These are phyloP conservation scores for Nakazawaea holstii DNA, from an alignment of 805 yeast genomes.

Conservation along the genomic window DNA sequence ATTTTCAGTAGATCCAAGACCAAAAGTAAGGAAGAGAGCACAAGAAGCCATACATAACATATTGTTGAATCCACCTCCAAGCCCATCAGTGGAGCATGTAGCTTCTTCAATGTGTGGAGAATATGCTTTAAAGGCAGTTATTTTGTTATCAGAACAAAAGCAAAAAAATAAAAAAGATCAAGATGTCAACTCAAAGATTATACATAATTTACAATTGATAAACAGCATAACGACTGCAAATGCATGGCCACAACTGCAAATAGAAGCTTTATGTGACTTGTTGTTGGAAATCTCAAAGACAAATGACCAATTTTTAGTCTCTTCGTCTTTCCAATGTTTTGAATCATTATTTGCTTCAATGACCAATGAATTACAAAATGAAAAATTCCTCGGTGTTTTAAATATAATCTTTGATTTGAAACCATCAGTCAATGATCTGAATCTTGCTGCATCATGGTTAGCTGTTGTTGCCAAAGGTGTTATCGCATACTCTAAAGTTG, in stretches of 20 bases:
- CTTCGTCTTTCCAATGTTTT: constrained; percentile 78
- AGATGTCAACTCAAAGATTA: constrained; percentile 51
- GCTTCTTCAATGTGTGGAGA: constrained; percentile 70
- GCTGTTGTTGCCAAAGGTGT: constrained; percentile 79
- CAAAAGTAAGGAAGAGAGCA: constrained; percentile 94
- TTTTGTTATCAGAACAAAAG: constrained; percentile 34
- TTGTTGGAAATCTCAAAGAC: constrained; percentile 73
- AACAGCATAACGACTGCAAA: constrained; percentile 63
- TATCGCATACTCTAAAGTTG: constrained; percentile 38
- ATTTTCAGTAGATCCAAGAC: constrained; percentile 80
- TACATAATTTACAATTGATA: constrained; percentile 76
- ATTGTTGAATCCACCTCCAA: constrained; percentile 63
- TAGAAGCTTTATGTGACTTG: constrained; percentile 70
- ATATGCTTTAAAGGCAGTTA: constrained; percentile 53
- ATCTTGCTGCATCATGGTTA: constrained; percentile 90
- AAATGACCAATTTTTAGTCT: constrained; percentile 79
- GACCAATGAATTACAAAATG: constrained; percentile 46
- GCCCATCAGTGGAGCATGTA: constrained; percentile 74
- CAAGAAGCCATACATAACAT: constrained; percentile 76
- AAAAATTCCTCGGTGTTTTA: constrained; percentile 57
- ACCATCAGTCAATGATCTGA: constrained; percentile 78
- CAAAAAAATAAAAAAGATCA: constrained; percentile 34
- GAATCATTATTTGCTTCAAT: constrained; percentile 71
- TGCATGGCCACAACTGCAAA: constrained; percentile 74
- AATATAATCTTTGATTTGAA: constrained; percentile 71